Evolutionary conservation across 1,284 basidiomycete genomes (phyloP).

Genomic region (Boletus semigastroideus): DNA sequence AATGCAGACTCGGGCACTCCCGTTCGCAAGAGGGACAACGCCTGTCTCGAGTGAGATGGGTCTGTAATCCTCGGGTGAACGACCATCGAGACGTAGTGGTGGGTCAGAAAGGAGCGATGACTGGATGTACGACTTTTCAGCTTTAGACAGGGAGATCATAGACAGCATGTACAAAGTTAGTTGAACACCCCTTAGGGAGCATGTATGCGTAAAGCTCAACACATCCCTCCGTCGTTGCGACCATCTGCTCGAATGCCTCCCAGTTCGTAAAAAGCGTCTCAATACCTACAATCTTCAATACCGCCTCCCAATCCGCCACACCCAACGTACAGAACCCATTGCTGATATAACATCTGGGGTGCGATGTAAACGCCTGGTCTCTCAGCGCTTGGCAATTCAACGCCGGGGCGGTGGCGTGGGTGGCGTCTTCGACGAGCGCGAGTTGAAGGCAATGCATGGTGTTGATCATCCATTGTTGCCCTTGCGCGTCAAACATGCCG

Average conservation of each 20-base stretch:
- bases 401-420: constrained; percentile 16
- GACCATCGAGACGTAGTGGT: constrained; percentile 67
- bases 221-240: constrained; percentile 13
- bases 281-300: constrained; percentile 39
- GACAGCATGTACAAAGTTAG: too few species aligned
- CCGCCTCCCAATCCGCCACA: constrained; percentile 35
- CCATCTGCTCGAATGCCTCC: constrained; percentile 14
- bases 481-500: constrained; percentile 29
- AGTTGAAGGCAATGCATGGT: constrained; percentile 48
- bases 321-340: constrained; percentile 42
- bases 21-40: constrained; percentile 69
- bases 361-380: constrained; percentile 40
- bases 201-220: constrained; percentile 16
- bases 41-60: constrained; percentile 71
- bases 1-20: constrained; percentile 70
- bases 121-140: constrained; percentile 74
- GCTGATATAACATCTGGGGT: constrained; percentile 40
- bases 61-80: constrained; percentile 61
- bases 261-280: constrained; percentile 25
- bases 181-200: constrained; percentile 12
- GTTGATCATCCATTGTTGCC: constrained; percentile 43
- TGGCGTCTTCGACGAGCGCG: constrained; percentile 39
- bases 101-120: constrained; percentile 54
- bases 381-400: constrained; percentile 35
- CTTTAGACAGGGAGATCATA: constrained; percentile 59